Base-by-base conservation (phyloP, 352 stramenopile species). In the Phytophthora rubi region DNA sequence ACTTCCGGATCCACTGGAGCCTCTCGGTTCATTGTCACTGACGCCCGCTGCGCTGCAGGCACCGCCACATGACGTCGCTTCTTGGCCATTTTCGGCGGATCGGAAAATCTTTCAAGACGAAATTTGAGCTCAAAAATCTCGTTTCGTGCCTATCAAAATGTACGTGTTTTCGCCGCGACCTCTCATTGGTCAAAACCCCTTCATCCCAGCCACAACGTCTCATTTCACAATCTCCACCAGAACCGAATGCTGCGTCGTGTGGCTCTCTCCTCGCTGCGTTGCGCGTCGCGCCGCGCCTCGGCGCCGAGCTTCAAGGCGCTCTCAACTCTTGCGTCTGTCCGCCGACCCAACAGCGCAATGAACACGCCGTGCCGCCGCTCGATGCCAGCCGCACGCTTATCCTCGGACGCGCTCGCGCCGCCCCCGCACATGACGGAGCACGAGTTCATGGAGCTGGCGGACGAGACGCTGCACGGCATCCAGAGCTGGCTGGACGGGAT, bases 401-500 rank as follows among this genome's bases (percentile, higher is more conserved):
- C 71, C 0, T 67, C 56, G 4, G 66, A 78, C 6, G 42, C 47
- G 5, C 51, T 47, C 2, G 59, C 26, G 12, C 30, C 53, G 1
- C 51, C 75, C 1, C 49, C 68, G 12, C 56, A 81, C 10, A 75
- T 92, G 62, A 77, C 85, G n/a, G 89, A 96, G 65, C 77, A 92
- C 71, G 76, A 88, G 63, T 96, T 95, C 68, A 64, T 94, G 72
- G 81, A 93, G 66, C 70, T 94, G 39, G 88, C 86, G 32, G 89
- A 96, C 66, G 72, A 79, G 39, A 85, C 86, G 53, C 73, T 96
- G 70, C 76, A 92, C 58, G 76, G 84, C 6, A 92, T 96, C 68
- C 74, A 93, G 65, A 84, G 74, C 55, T 92, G 84, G 83, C 61
- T 96, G 47, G 89, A 95, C 62, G 89, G 88, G 44, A 84, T 96